Base-by-base conservation (phyloP, 164 flowering plant genomes). In the Taxillus chinensis region DNA sequence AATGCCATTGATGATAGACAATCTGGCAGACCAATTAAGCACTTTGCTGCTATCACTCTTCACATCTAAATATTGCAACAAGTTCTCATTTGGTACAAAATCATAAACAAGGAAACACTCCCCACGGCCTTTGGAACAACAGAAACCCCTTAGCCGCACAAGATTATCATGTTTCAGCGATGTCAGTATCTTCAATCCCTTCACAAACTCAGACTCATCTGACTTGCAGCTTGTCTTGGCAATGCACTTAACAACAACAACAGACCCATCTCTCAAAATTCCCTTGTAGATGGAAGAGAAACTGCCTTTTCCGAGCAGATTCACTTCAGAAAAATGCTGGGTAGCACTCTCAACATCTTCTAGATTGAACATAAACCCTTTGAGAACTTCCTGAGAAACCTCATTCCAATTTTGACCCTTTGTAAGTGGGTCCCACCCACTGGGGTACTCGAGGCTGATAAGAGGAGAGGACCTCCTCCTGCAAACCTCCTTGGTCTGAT, bases 291-390 rank as follows among this genome's bases (percentile, higher is more conserved):
- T 77, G 11, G 80, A 80, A 7, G 83, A 78, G 58, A 73, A 80
- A 68, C 74, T 79, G 59, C 83, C 78, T 70, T 74, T 83, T 0
- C 84, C 88, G 74, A 83, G 62, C 70, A 83, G 61, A 66, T 83
- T 82, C 59, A 70, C 68, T 63, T 74, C 81, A 0, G 86, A 78
- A 67, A 83, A 83, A 71, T 80, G 77, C 62, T 80, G 86, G 52
- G 86, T 82, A 27, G 88, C 86, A 0, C 84, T 64, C 61, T 83
- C 86, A 8, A 83, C 72, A 71, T 83, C 88, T 64, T 83, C 84
- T 59, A 82, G 62, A 55, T 82, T 83, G 73, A 83, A 79, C 63
- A 77, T 73, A 42, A 75, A 83, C 62, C 67, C 72, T 64, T 78
- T 74, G 49, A 78, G 57, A 51, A 65, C 69, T 49, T 83, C 88